Evolutionary conservation across 345 rosid genomes (phyloP).

Genomic region (Hirschfeldia incana): DNA sequence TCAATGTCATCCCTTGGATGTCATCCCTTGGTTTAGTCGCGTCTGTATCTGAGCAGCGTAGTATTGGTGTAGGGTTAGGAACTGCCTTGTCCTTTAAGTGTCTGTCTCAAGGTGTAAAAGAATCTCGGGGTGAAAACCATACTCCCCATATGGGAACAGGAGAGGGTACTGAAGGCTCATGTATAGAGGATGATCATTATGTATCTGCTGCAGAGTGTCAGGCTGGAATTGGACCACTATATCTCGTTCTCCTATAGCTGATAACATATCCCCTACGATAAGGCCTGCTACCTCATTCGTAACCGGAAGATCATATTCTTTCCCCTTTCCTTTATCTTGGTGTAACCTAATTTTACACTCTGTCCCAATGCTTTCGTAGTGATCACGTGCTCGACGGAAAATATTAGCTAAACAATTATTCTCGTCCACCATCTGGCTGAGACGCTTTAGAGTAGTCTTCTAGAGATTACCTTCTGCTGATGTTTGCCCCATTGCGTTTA

Average conservation of each 20-base stretch:
- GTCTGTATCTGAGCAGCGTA: background rate
- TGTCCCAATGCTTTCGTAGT: background rate
- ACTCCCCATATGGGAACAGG: background rate
- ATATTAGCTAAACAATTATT: background rate
- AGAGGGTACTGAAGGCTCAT: background rate
- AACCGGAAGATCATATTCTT: background rate
- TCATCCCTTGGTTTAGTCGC: background rate
- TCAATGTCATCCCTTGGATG: background rate
- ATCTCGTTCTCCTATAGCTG: background rate
- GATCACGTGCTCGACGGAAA: background rate
- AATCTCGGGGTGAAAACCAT: background rate
- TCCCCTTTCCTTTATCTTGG: background rate
- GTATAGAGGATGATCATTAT: background rate
- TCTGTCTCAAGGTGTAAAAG: background rate
- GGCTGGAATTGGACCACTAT: background rate
- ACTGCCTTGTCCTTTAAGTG: background rate
- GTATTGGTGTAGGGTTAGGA: background rate
- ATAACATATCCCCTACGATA: background rate
- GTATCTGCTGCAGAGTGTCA: background rate
- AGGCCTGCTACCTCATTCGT: background rate
- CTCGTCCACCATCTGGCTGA: background rate
- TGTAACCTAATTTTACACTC: background rate
- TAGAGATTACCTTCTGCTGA: background rate
- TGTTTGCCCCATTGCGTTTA: background rate
- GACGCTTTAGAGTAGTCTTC: background rate